phyloP scores from a whole-genome alignment of 169 alveolate species.

The Babesia divergens region DNA sequence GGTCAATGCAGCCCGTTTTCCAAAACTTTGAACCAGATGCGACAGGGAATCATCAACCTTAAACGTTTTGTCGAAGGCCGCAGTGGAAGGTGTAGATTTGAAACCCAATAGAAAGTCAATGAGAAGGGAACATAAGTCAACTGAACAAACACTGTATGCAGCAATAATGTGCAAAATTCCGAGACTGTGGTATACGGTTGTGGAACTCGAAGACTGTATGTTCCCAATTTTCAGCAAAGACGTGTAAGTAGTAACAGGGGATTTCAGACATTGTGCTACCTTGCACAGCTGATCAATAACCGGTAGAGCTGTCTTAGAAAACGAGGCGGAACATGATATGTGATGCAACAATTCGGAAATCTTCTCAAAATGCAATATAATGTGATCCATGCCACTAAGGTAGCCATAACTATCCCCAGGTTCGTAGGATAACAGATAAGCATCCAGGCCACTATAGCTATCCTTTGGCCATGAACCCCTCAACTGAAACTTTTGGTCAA shows the following conservation, averaged over 20 bases:
- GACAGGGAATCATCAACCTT: neutral
- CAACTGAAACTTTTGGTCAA: neutral
- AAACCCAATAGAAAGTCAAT: constrained; percentile 31
- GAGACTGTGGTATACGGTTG: constrained; percentile 29
- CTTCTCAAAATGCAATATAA: constrained; percentile 20
- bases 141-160: neutral
- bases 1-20: neutral
- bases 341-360: neutral
- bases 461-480: neutral
- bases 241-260: constrained; percentile 17
- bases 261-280: constrained; percentile 6
- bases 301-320: neutral
- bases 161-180: constrained; percentile 26
- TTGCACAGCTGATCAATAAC: neutral
- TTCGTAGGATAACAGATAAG: neutral
- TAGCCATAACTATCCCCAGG: neutral
- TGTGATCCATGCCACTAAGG: constrained; percentile 25
- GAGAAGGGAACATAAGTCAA: constrained; percentile 1
- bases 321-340: neutral
- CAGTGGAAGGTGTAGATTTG: neutral
- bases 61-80: neutral
- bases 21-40: neutral
- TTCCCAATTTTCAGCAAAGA: constrained; percentile 22
- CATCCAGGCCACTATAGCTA: neutral
- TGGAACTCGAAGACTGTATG: constrained; percentile 5